These are phyloP conservation scores for Epichloe baconii DNA, from an alignment of 2,329 filamentous ascomycete genomes.

Conservation along the genomic window DNA sequence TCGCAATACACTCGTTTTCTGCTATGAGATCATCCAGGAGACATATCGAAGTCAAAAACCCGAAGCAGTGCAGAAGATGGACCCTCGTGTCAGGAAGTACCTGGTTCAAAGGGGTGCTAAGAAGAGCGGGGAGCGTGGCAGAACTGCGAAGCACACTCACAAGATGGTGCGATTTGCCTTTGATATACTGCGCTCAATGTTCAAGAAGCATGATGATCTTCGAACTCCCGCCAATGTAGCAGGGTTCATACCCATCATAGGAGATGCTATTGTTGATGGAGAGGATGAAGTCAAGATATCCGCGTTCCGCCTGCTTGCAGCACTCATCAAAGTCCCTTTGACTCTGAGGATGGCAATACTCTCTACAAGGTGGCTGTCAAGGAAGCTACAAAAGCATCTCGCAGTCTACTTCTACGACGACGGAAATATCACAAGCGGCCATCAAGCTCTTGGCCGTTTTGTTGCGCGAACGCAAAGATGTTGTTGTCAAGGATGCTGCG, in stretches of 20 bases:
- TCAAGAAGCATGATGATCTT: conserved; percentile 74
- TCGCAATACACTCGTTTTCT: conserved; percentile 80
- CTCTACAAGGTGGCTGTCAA: conserved; percentile 66
- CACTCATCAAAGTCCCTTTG: conserved; percentile 72
- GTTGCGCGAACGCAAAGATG: conserved; percentile 65
- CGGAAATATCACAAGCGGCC: conserved; percentile 74
- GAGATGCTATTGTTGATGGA: conserved; percentile 69
- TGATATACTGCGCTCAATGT: conserved; percentile 71
- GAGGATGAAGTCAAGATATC: conserved; percentile 91
- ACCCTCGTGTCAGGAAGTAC: conserved; percentile 56
- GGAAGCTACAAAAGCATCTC: conserved; percentile 73
- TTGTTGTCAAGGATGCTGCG: conserved; percentile 66
- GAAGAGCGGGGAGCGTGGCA: conserved; percentile 57
- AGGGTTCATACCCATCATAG: conserved; percentile 79
- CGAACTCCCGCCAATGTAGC: conserved; percentile 67
- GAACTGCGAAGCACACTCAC: conserved; percentile 66
- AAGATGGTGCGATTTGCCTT: conserved; percentile 83
- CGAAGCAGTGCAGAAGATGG: conserved; percentile 38
- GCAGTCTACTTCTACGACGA: conserved; percentile 62
- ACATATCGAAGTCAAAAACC: conserved; percentile 56
- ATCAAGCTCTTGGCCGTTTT: conserved; percentile 80
- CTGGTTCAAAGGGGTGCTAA: conserved; percentile 69
- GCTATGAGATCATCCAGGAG: conserved; percentile 84
- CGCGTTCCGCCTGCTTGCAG: conserved; percentile 70
- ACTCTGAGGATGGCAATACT: conserved; percentile 51